These are phyloP conservation scores for Populus tomentosa DNA, from an alignment of 441 rosid genomes.

Conservation along the genomic window DNA sequence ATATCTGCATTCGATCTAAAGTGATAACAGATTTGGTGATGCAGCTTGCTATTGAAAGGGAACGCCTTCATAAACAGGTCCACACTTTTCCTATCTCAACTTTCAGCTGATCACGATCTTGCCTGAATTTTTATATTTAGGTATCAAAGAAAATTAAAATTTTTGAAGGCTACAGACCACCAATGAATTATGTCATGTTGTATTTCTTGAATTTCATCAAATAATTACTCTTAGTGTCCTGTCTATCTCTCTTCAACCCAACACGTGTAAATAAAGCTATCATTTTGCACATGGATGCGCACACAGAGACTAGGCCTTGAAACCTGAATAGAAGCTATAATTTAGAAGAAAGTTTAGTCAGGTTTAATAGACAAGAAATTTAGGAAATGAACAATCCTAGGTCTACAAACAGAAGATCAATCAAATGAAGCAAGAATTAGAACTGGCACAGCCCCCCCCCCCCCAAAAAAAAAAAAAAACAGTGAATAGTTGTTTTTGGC, in stretches of 20 bases:
- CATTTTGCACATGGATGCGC: not conserved
- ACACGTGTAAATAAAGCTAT: not conserved
- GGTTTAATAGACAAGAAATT: not conserved
- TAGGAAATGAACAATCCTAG: not conserved
- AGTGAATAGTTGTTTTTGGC: not conserved
- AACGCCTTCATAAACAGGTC: conserved; percentile 87
- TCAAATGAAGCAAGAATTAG: not conserved
- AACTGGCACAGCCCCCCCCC: not conserved
- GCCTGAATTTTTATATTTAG: not conserved
- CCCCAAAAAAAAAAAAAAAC: not conserved
- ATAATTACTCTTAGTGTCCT: not conserved
- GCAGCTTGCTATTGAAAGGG: conserved; percentile 80
- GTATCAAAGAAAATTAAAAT: not conserved
- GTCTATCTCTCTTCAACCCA: not conserved
- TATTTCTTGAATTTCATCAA: not conserved
- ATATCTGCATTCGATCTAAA: conserved; percentile 58
- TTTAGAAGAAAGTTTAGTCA: not conserved
- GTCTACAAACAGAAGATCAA: not conserved
- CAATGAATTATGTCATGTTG: not conserved
- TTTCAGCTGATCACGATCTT: not conserved
- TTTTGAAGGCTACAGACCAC: not conserved
- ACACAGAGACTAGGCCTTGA: not conserved
- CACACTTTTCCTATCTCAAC: not conserved
- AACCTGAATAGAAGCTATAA: not conserved
- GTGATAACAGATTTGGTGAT: conserved; percentile 68